phyloP scores from a whole-genome alignment of 2,329 filamentous ascomycete genomes.

The Daldinia sp. region DNA sequence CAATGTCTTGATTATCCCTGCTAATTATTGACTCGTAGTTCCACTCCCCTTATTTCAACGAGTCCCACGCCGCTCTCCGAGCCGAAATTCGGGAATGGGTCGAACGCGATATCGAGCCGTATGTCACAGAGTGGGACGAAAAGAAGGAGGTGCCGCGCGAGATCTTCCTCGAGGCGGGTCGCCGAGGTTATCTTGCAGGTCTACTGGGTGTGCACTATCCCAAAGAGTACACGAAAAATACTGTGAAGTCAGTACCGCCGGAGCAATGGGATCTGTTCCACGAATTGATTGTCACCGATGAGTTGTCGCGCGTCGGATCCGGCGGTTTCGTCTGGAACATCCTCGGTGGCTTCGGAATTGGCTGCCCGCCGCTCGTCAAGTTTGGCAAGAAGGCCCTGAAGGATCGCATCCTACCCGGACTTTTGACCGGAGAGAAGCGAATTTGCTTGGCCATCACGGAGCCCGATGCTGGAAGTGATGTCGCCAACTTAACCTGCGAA shows the following conservation, averaged over 20 bases:
- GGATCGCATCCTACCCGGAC: slow-evolving; percentile 87
- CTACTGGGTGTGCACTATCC: slow-evolving; percentile 88
- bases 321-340: slow-evolving; percentile 98
- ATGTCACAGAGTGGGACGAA: slow-evolving; percentile 97
- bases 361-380: slow-evolving; percentile 90
- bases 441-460: slow-evolving; percentile 98
- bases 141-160: slow-evolving; percentile 87
- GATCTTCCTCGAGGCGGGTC: slow-evolving; percentile 96
- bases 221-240: slow-evolving; percentile 76
- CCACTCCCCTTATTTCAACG: slow-evolving; percentile 96
- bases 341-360: slow-evolving; percentile 96
- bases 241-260: slow-evolving; percentile 80
- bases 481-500: slow-evolving; percentile 95
- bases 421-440: slow-evolving; percentile 92
- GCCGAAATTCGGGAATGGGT: slow-evolving; percentile 94
- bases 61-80: slow-evolving; percentile 90
- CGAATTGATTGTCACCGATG: slow-evolving; percentile 94
- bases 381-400: slow-evolving; percentile 88
- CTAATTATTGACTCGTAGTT: slow-evolving; percentile 68
- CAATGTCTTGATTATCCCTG: slow-evolving; percentile 3
- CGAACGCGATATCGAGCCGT: slow-evolving; percentile 86
- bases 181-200: slow-evolving; percentile 92
- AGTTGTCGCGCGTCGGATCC: slow-evolving; percentile 87
- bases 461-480: slow-evolving; percentile 93
- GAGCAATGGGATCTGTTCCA: slow-evolving; percentile 99